Base-by-base conservation (phyloP, 73 alveolate genomes). In the Paramecium sexaurelia region DNA sequence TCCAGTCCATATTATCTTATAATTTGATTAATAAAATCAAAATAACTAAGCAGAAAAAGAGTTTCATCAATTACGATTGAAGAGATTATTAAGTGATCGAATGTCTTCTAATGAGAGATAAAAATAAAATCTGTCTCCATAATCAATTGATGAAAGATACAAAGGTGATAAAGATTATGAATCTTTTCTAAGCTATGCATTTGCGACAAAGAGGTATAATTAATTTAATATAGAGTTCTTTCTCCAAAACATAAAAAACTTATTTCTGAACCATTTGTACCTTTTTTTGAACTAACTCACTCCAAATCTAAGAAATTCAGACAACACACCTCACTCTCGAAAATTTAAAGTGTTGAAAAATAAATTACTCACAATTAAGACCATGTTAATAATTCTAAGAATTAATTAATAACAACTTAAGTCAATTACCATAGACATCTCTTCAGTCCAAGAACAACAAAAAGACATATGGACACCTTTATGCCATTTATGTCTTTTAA, bases 401-500 rank as follows among this genome's bases (percentile, higher is more conserved):
- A 61, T 32, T 61, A 61, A 51, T 51, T 51, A 61, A 32, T 26
- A 29, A 13, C 83, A 61, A 29, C 83, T 22, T 10, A 29, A 20
- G 61, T 71, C 11, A 71, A 71, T 19, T 27, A 27, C 35, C 86
- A 71, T 71, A 71, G 86, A 35, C 86, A 71, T 37, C 56, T 71
- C 35, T 71, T 71, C 36, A 71, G 86, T 71, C 86, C 86, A 35
- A 71, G 43, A 71, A 71, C 43, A 33, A 71, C 86, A 11, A 71
- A 37, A 71, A 71, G 86, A 71, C 56, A 71, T 35, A 15, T 71
- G 13, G 86, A 71, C 35, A 37, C 56, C 11, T 35, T 71, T 32
- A 71, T 71, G 86, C 86, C 86, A 29, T 71, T 71, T 32, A 71
- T 71, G 86, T 61, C 86, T 11, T 71, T 71, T 71, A 71, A 71